Conservation (phyloP, 768 basidiomycete genomes). For the Leucocoprinus leucothites region DNA sequence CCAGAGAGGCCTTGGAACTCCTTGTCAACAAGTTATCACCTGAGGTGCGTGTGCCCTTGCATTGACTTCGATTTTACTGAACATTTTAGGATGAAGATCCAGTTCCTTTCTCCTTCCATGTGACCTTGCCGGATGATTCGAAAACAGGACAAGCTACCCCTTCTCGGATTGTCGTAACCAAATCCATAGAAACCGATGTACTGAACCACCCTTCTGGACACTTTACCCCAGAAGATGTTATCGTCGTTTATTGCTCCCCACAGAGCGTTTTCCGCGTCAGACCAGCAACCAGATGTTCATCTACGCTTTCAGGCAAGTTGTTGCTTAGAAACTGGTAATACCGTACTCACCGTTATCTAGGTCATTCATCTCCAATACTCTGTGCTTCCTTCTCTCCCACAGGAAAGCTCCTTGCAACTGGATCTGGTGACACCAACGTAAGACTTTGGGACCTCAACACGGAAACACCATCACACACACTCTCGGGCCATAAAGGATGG, state of each 20-base stretch:
- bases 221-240: constrained; percentile 83
- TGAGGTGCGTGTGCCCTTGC: constrained; percentile 45
- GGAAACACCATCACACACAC: constrained; percentile 84
- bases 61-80: constrained; percentile 12
- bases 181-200: constrained; percentile 81
- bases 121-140: constrained; percentile 61
- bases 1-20: constrained; percentile 78
- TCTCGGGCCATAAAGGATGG: constrained; percentile 92
- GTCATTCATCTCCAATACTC: constrained; percentile 89
- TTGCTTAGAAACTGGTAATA: not conserved
- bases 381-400: constrained; percentile 97
- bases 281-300: constrained; percentile 91
- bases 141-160: constrained; percentile 50
- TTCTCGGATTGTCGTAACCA: constrained; percentile 78
- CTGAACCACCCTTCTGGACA: constrained; percentile 66
- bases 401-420: constrained; percentile 87
- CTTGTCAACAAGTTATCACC: constrained; percentile 86
- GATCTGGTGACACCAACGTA: constrained; percentile 90
- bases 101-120: constrained; percentile 89
- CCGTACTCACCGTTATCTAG: constrained; percentile 32
- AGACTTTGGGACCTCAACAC: constrained; percentile 94
- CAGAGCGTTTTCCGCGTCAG: constrained; percentile 95
- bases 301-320: constrained; percentile 75
- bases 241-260: constrained; percentile 87
- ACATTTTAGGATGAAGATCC: constrained; percentile 73